These are phyloP conservation scores for Esteya vermicola DNA, from an alignment of 2,329 filamentous ascomycete species.

Conservation along the genomic window DNA sequence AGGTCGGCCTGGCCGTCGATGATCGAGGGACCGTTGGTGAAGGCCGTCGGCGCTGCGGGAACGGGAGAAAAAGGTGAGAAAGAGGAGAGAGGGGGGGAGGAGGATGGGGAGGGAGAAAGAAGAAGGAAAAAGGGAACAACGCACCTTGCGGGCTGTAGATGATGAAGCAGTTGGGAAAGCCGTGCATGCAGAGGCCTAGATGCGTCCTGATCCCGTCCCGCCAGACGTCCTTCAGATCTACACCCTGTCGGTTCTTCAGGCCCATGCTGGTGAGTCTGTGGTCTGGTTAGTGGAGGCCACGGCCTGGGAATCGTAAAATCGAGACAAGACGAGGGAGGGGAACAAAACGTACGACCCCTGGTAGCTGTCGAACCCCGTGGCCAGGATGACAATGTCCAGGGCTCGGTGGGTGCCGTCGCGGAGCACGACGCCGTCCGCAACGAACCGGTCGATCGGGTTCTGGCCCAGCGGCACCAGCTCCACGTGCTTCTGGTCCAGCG, in stretches of 20 bases:
- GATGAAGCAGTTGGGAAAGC: constrained; percentile 10
- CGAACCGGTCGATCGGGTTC: constrained; percentile 26
- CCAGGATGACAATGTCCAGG: constrained; percentile 21
- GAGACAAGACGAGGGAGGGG: too few species aligned
- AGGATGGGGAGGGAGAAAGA: neutral
- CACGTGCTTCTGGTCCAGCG: constrained; percentile 29
- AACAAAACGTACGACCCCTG: too few species aligned
- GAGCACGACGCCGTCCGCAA: constrained; percentile 22
- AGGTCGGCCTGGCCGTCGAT: constrained; percentile 10
- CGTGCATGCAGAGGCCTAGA: constrained; percentile 10
- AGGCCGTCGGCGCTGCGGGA: constrained; percentile 11
- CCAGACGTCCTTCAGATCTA: constrained; percentile 19
- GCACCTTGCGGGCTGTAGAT: constrained; percentile 9
- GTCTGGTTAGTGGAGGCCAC: too few species aligned
- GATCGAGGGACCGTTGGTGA: constrained; percentile 9
- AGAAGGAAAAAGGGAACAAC: neutral
- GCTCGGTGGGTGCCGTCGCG: constrained; percentile 21
- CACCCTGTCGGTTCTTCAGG: constrained; percentile 14
- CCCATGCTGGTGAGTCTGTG: constrained; percentile 15
- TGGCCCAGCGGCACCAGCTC: constrained; percentile 27
- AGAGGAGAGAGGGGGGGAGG: neutral
- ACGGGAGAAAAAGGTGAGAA: neutral
- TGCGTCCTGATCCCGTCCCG: constrained; percentile 16
- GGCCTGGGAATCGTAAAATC: too few species aligned
- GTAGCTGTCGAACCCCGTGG: constrained; percentile 22